Evolutionary conservation across 2,329 filamentous ascomycete genomes (phyloP).

Genomic region (Arthroderma sp.): DNA sequence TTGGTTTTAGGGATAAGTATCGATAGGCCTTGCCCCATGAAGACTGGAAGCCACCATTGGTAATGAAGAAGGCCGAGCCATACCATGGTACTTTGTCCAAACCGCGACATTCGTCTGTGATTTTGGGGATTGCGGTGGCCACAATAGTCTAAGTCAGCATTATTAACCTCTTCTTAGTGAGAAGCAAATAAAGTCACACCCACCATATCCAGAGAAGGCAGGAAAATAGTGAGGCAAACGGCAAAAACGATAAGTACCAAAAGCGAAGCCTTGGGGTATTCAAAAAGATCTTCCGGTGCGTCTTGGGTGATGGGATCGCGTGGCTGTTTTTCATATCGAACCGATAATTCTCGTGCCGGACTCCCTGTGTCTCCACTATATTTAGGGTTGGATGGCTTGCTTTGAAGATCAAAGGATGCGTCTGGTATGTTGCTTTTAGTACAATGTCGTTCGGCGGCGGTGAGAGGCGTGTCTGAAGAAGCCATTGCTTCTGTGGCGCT

Average conservation of each 20-base stretch:
- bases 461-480: too few relatives aligned
- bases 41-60: slow-evolving; percentile 27
- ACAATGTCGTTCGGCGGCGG: too few relatives aligned
- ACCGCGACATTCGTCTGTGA: slow-evolving; percentile 35
- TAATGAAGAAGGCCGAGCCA: slow-evolving; percentile 31
- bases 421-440: too few relatives aligned
- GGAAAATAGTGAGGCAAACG: slow-evolving; percentile 6
- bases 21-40: slow-evolving; percentile 32
- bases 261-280: neutral
- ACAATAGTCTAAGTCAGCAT: slow-evolving; percentile 16
- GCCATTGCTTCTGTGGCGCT: too few relatives aligned
- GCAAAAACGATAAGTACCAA: slow-evolving; percentile 4
- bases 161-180: neutral
- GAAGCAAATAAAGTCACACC: neutral
- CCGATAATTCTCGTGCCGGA: too few relatives aligned
- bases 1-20: slow-evolving; percentile 30
- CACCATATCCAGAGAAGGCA: slow-evolving; percentile 9
- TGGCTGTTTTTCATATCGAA: too few relatives aligned
- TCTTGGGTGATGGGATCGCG: too few relatives aligned
- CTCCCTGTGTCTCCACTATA: too few relatives aligned
- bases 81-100: slow-evolving; percentile 37
- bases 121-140: slow-evolving; percentile 32
- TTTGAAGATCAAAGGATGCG: too few relatives aligned
- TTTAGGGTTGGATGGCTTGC: too few relatives aligned
- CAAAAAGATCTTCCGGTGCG: too few relatives aligned